phyloP scores from a whole-genome alignment of 345 rosid species.

The Gossypium rotundifolium region DNA sequence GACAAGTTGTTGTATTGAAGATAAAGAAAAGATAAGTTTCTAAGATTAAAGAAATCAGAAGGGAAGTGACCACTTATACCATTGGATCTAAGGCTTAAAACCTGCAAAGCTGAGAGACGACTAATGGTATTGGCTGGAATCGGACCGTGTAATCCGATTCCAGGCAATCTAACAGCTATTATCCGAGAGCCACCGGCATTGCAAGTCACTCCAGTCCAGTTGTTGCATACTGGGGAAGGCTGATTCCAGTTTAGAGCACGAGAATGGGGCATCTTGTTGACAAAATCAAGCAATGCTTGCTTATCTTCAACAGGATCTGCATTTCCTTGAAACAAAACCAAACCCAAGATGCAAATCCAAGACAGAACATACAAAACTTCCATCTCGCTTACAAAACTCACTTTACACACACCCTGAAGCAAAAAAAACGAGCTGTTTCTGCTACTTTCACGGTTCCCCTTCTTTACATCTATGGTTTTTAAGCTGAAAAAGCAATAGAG shows the following conservation, averaged over 20 bases:
- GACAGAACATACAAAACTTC: slow-evolving; percentile 28
- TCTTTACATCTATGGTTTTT: slow-evolving; percentile 7
- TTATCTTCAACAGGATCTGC: slow-evolving; percentile 61
- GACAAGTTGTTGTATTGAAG: slow-evolving; percentile 67
- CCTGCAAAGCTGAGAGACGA: slow-evolving; percentile 62
- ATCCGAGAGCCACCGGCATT: slow-evolving; percentile 45
- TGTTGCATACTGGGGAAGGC: slow-evolving; percentile 40
- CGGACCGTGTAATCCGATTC: slow-evolving; percentile 62
- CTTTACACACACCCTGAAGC: slow-evolving; percentile 13
- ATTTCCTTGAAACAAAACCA: slow-evolving; percentile 25
- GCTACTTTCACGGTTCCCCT: slow-evolving; percentile 14
- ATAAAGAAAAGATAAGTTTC: slow-evolving; percentile 63
- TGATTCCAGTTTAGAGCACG: slow-evolving; percentile 60
- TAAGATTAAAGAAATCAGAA: slow-evolving; percentile 52
- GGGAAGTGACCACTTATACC: slow-evolving; percentile 59
- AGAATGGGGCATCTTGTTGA: slow-evolving; percentile 33
- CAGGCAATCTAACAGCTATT: slow-evolving; percentile 72
- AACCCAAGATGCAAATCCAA: slow-evolving; percentile 31
- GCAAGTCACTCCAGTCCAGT: slow-evolving; percentile 81
- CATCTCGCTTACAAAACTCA: slow-evolving; percentile 14
- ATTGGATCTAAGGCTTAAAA: slow-evolving; percentile 79
- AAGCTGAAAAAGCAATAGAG: slow-evolving; percentile 17
- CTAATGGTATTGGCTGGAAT: slow-evolving; percentile 67
- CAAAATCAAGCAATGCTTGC: slow-evolving; percentile 69
- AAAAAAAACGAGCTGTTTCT: slow-evolving; percentile 49